Percentiles rank a stretch among this genome's conserved stretches.
Conservation (phyloP, 2,329 filamentous ascomycete species). For the Coniochaeta sp. region DNA sequence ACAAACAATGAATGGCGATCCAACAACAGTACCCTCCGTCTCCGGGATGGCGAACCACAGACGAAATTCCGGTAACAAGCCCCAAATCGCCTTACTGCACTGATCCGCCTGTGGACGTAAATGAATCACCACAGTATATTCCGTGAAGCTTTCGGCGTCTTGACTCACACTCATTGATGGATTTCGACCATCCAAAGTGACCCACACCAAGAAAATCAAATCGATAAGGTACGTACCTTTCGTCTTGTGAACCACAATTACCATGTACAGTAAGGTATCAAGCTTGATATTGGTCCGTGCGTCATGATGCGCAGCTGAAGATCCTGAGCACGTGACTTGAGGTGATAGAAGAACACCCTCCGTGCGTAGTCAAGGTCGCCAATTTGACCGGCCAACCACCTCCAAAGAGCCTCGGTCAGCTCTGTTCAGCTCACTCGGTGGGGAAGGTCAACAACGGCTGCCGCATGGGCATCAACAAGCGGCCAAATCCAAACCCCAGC, state of each 20-base stretch:
- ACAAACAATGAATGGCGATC: not conserved
- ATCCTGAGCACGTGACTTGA: not conserved
- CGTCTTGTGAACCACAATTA: too few species aligned
- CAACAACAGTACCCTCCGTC: not conserved
- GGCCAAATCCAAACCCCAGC: not conserved
- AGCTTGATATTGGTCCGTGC: not conserved
- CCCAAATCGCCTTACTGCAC: too few species aligned
- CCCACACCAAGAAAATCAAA: not conserved
- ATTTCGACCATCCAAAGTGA: not conserved
- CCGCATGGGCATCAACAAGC: not conserved
- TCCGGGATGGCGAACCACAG: not conserved
- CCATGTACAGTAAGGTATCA: too few species aligned
- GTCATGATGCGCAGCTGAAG: not conserved
- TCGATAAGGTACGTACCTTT: too few species aligned
- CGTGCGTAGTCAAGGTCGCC: not conserved
- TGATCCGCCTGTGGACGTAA: too few species aligned
- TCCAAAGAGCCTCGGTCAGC: constrained; percentile 1
- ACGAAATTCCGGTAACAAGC: not conserved
- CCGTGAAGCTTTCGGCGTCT: not conserved
- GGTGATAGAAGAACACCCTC: not conserved
- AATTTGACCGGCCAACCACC: constrained; percentile 11
- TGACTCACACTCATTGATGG: constrained; percentile 3
- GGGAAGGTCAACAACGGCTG: not conserved
- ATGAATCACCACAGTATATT: too few species aligned
- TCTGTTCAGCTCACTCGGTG: not conserved